Evolutionary conservation across 2,329 filamentous ascomycete genomes (phyloP).

Genomic region (Claviceps sp.): DNA sequence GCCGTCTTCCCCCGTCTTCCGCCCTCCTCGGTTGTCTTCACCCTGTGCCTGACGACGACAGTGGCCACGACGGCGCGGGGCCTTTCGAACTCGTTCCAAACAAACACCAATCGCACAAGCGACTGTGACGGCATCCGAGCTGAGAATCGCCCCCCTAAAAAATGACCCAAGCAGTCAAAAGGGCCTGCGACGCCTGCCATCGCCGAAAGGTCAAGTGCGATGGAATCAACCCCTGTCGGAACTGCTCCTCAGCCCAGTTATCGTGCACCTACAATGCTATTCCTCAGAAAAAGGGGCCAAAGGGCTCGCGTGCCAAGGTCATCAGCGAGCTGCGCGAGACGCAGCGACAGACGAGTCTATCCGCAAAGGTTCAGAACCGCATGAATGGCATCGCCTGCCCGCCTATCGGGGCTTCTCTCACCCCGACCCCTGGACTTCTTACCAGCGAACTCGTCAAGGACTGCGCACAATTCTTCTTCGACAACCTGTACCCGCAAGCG

Average conservation of each 20-base stretch:
- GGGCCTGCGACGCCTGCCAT: conserved; percentile 62
- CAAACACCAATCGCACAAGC: background rate
- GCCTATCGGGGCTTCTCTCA: conserved; percentile 31
- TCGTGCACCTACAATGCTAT: conserved; percentile 63
- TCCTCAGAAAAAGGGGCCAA: conserved; percentile 64
- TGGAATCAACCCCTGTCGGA: conserved; percentile 55
- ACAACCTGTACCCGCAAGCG: conserved; percentile 49
- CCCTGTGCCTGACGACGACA: background rate
- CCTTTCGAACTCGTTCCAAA: background rate
- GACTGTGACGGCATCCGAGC: background rate
- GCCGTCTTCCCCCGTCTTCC: background rate
- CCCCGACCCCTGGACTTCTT: conserved; percentile 46
- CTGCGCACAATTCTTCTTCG: conserved; percentile 55
- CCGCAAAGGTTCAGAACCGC: conserved; percentile 46
- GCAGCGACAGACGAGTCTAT: conserved; percentile 52
- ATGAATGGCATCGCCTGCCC: conserved; percentile 41
- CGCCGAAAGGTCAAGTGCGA: conserved; percentile 65
- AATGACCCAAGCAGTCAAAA: conserved; percentile 41
- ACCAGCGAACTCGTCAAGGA: conserved; percentile 50
- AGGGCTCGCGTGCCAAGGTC: conserved; percentile 61
- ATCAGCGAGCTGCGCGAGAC: conserved; percentile 60
- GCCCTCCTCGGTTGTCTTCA: background rate
- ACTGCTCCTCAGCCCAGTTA: conserved; percentile 53
- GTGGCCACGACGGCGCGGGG: background rate
- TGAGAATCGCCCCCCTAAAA: conserved; percentile 7